Conservation (phyloP, 2,329 filamentous ascomycete species). For the Trichoderma asperellum region DNA sequence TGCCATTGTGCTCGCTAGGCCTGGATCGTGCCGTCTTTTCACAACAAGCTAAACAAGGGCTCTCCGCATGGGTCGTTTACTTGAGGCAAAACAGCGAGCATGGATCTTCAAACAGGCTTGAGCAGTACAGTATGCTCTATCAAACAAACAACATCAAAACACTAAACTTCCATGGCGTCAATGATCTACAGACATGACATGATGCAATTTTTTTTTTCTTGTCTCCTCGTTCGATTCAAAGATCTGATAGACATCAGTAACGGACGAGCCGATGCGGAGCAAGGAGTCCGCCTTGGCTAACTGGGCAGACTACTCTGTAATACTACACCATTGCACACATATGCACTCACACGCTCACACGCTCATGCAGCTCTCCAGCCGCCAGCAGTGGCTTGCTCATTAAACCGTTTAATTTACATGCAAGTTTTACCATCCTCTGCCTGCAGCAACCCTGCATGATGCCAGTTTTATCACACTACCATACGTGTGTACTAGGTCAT, state of each 20-base stretch:
- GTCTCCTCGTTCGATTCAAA: not conserved
- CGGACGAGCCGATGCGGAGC: conserved; percentile 16
- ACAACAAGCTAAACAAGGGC: not conserved
- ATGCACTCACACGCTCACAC: not conserved
- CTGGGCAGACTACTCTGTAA: conserved; percentile 3
- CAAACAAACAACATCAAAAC: not conserved
- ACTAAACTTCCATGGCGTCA: not conserved
- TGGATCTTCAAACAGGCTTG: conserved; percentile 18
- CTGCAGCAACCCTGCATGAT: conserved; percentile 26
- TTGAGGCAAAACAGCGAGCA: conserved; percentile 25
- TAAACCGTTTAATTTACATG: conserved; percentile 1
- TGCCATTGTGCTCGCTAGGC: not conserved
- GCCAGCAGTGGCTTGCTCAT: conserved; percentile 12
- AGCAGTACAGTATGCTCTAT: not conserved
- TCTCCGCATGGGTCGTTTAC: not conserved
- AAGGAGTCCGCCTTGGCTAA: conserved; percentile 18
- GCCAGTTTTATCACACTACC: conserved; percentile 22
- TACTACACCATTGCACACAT: conserved; percentile 3
- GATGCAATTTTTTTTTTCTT: not conserved
- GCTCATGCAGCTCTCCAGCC: conserved; percentile 19
- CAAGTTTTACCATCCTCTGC: conserved; percentile 15
- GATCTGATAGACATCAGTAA: not conserved
- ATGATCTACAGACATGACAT: not conserved
- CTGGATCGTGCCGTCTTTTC: not conserved
- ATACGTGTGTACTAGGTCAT: conserved; percentile 17